Conservation (phyloP, 2,329 filamentous ascomycete genomes). For the Rutstroemia sydowiana region DNA sequence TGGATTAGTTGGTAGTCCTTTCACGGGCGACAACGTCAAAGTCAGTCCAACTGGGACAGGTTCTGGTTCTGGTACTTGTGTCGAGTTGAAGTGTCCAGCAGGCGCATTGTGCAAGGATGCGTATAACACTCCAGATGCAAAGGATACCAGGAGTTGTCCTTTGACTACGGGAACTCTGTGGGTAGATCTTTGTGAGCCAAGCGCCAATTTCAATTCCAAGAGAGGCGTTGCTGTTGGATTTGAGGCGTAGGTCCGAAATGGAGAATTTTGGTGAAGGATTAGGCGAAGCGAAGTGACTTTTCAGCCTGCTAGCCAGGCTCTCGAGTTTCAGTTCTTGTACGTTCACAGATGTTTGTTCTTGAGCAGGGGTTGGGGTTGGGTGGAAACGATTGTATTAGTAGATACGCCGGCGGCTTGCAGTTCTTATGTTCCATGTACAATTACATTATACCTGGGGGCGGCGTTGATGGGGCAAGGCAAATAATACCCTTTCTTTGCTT, state of each 20-base stretch:
- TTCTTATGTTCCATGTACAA: conserved; percentile 1
- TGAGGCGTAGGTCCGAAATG: background rate
- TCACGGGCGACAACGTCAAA: conserved; percentile 7
- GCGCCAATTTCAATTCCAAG: background rate
- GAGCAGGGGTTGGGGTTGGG: background rate
- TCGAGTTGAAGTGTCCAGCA: conserved; percentile 2
- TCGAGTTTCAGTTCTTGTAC: background rate
- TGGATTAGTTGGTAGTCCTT: conserved; percentile 9
- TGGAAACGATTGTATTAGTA: background rate
- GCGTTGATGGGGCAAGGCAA: conserved; percentile 8
- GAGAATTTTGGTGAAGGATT: background rate
- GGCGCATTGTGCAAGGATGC: conserved; percentile 7
- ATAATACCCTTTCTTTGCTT: conserved; percentile 6
- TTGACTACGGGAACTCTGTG: conserved; percentile 3
- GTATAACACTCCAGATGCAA: conserved; percentile 5
- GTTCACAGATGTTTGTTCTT: background rate
- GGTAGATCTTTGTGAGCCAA: conserved; percentile 8
- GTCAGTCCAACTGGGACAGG: conserved; percentile 5
- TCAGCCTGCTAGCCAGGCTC: background rate
- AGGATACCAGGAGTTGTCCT: conserved; percentile 1
- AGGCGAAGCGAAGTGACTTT: background rate
- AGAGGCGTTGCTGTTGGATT: conserved; percentile 1
- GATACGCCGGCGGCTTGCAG: background rate
- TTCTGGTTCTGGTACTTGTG: conserved; percentile 2
- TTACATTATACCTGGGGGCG: background rate